Evolutionary conservation across 192 early-diverging fungal genomes (phyloP).

Genomic region (Spizellomyces punctatus): DNA sequence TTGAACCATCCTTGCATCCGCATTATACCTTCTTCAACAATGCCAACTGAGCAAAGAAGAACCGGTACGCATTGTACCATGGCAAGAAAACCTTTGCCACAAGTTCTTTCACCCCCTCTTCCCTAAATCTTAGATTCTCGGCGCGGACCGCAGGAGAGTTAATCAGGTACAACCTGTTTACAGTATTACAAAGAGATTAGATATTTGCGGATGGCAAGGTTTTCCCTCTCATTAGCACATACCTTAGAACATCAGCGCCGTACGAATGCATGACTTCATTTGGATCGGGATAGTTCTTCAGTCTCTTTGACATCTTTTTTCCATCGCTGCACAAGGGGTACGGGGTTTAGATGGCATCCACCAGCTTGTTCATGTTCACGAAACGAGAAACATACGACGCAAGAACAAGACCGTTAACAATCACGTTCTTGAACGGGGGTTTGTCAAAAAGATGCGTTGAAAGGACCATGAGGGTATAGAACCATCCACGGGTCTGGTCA

Average conservation of each 20-base stretch:
- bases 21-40: constrained; percentile 80
- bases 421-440: constrained; percentile 96
- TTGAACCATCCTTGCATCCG: neutral
- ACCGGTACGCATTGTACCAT: constrained; percentile 98
- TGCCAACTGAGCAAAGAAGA: constrained; percentile 90
- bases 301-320: constrained; percentile 98
- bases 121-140: constrained; percentile 92
- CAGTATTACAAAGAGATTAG: too few relatives aligned
- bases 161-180: constrained; percentile 78
- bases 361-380: too few relatives aligned
- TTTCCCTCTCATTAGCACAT: too few relatives aligned
- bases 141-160: constrained; percentile 98
- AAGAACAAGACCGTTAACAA: constrained; percentile 94
- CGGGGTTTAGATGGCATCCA: too few relatives aligned
- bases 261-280: constrained; percentile 77
- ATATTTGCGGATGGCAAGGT: too few relatives aligned
- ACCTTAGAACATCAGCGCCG: constrained; percentile 88
- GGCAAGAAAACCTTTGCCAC: constrained; percentile 93
- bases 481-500: constrained; percentile 99
- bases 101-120: constrained; percentile 96
- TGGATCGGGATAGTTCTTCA: constrained; percentile 99
- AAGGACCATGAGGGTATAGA: constrained; percentile 97
- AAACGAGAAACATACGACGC: constrained; percentile 48
- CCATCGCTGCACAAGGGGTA: constrained; percentile 66
- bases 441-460: constrained; percentile 94